Conservation (phyloP, 495 filamentous ascomycete species). For the Penicillium riverlandense region DNA sequence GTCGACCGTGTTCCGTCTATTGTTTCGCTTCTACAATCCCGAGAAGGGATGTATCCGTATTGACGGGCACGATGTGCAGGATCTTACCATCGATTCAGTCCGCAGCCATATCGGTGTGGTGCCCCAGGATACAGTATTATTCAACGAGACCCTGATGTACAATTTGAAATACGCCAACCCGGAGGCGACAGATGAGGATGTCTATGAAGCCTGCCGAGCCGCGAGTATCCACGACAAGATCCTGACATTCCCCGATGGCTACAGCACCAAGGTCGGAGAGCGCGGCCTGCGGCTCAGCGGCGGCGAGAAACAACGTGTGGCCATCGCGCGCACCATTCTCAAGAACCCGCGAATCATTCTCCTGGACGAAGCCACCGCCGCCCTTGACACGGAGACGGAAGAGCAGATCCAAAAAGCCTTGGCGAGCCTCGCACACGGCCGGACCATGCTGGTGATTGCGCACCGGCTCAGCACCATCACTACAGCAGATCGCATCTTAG, state of each 20-base stretch:
- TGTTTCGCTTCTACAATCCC: conserved; percentile 93
- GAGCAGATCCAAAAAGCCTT: conserved; percentile 90
- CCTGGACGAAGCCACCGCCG: conserved; percentile 92
- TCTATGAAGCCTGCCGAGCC: conserved; percentile 81
- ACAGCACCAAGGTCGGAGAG: conserved; percentile 89
- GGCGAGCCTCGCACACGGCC: conserved; percentile 67
- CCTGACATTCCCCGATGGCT: conserved; percentile 83
- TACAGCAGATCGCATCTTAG: conserved; percentile 87
- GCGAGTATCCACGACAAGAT: conserved; percentile 97
- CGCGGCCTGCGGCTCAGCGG: conserved; percentile 87
- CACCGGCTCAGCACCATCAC: conserved; percentile 94
- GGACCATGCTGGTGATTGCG: conserved; percentile 78
- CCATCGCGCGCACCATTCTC: conserved; percentile 91
- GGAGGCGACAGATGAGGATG: conserved; percentile 73
- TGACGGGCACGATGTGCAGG: conserved; percentile 76
- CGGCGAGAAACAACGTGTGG: conserved; percentile 94
- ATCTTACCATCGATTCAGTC: conserved; percentile 88
- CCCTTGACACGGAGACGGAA: conserved; percentile 91
- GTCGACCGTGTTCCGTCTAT: conserved; percentile 90
- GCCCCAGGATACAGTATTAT: conserved; percentile 91
- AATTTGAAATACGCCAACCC: conserved; percentile 94
- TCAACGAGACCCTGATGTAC: conserved; percentile 97
- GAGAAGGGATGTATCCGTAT: conserved; percentile 69
- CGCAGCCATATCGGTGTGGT: conserved; percentile 89
- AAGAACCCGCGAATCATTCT: conserved; percentile 96